Evolutionary conservation across 768 basidiomycete genomes (phyloP).

Genomic region (Albatrellus ellisii): DNA sequence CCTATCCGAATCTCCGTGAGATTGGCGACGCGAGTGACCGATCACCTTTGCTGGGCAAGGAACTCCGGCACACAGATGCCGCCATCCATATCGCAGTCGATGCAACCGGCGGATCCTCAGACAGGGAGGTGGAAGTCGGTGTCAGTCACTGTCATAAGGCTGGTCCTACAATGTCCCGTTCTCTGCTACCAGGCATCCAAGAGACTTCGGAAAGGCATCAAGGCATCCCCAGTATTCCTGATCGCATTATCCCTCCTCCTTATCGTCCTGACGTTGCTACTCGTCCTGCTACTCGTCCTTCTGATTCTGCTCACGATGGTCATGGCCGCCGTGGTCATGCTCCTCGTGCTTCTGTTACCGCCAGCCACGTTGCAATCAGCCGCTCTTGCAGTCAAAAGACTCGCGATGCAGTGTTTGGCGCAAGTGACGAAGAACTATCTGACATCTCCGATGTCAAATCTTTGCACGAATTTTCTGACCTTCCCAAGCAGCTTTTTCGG

Average conservation of each 20-base stretch:
- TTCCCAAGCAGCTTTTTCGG: conserved; percentile 6
- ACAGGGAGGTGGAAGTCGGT: not conserved
- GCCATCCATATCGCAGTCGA: no score
- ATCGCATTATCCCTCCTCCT: conserved; percentile 10
- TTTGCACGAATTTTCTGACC: conserved; percentile 3
- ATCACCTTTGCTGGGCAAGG: conserved; percentile 10
- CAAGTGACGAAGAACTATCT: conserved; percentile 18
- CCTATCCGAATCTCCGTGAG: conserved; percentile 3
- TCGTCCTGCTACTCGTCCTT: conserved; percentile 9
- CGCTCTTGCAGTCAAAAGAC: conserved; percentile 7
- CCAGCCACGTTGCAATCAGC: conserved; percentile 7
- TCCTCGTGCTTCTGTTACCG: conserved; percentile 10
- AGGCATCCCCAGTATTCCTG: conserved; percentile 4
- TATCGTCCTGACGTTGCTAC: conserved; percentile 5
- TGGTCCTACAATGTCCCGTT: conserved; percentile 7
- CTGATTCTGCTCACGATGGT: conserved; percentile 8
- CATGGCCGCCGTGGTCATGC: conserved; percentile 2
- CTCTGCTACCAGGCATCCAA: conserved; percentile 7
- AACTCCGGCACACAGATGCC: no score
- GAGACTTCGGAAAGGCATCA: conserved; percentile 5
- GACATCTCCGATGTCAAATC: conserved; percentile 22
- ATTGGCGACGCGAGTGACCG: conserved; percentile 1
- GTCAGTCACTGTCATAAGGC: not conserved
- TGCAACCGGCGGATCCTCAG: not conserved
- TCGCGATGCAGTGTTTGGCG: conserved; percentile 12